These are phyloP conservation scores for Ascodesmis nigricans DNA, from an alignment of 495 filamentous ascomycete species.

Conservation along the genomic window DNA sequence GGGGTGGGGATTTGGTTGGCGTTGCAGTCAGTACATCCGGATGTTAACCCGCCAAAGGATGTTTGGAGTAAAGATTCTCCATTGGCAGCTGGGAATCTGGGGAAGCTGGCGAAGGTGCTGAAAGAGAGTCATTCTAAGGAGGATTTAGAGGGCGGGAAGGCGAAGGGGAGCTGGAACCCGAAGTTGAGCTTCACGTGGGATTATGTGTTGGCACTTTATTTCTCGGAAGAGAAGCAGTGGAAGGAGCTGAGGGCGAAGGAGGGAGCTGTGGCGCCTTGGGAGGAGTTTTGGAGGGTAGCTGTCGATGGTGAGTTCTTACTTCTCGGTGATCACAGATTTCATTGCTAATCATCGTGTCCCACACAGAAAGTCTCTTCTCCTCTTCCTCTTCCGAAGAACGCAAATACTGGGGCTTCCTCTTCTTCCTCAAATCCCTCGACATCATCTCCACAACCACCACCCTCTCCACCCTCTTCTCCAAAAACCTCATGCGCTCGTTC, in stretches of 20 bases:
- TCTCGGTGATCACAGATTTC: slow-evolving; percentile 7
- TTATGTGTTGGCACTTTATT: slow-evolving; percentile 36
- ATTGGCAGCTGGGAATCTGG: slow-evolving; percentile 38
- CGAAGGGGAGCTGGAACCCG: slow-evolving; percentile 47
- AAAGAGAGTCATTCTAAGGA: slow-evolving; percentile 47
- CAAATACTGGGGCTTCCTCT: slow-evolving; percentile 74
- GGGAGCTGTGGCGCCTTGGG: slow-evolving; percentile 31
- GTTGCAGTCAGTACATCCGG: slow-evolving; percentile 38
- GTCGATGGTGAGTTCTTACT: slow-evolving; percentile 48
- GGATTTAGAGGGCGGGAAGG: slow-evolving; percentile 29
- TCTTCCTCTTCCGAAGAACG: slow-evolving; percentile 59
- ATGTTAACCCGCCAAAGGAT: slow-evolving; percentile 38
- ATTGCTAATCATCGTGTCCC: slow-evolving; percentile 7
- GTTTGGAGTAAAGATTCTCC: slow-evolving; percentile 59
- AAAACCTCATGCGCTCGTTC: slow-evolving; percentile 60
- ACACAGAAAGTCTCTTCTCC: slow-evolving; percentile 55
- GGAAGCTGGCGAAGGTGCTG: slow-evolving; percentile 46
- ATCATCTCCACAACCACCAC: slow-evolving; percentile 6
- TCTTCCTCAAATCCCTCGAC: slow-evolving; percentile 48
- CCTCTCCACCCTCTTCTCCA: slow-evolving; percentile 43
- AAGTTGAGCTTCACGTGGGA: slow-evolving; percentile 81
- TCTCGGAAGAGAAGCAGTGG: slow-evolving; percentile 22
- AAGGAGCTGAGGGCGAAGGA: slow-evolving; percentile 23
- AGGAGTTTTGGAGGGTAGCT: slow-evolving; percentile 67
- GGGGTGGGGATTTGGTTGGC: slow-evolving; percentile 75